phyloP scores from a whole-genome alignment of 2,329 filamentous ascomycete genomes.

The Penicillium sp. region DNA sequence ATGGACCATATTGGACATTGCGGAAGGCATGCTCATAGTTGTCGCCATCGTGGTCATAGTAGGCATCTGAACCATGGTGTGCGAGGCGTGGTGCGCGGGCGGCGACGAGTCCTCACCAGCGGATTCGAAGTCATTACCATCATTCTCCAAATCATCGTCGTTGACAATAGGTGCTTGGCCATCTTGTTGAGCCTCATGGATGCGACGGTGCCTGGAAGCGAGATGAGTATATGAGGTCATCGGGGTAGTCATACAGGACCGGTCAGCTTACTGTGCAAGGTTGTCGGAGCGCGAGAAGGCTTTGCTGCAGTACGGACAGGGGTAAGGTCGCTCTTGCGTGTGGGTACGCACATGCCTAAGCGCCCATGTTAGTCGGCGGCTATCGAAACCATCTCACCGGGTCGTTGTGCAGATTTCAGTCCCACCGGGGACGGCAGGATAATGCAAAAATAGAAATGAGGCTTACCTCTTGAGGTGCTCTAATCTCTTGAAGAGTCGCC shows the following conservation, averaged over 20 bases:
- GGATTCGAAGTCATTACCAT: conserved; percentile 80
- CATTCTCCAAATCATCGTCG: conserved; percentile 85
- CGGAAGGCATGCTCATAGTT: conserved; percentile 37
- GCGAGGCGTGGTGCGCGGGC: conserved; percentile 28
- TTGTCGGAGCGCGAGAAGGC: conserved; percentile 98
- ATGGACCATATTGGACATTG: conserved; percentile 41
- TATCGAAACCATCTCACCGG: conserved; percentile 48
- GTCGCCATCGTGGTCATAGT: conserved; percentile 40
- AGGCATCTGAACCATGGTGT: conserved; percentile 37
- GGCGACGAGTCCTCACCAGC: conserved; percentile 76
- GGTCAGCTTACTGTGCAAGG: conserved; percentile 81
- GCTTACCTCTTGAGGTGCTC: conserved; percentile 98
- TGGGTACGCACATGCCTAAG: conserved; percentile 96
- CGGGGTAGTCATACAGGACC: not conserved
- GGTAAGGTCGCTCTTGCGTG: conserved; percentile 98
- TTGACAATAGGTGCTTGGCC: conserved; percentile 51
- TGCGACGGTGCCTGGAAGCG: conserved; percentile 63
- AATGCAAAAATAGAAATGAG: conserved; percentile 30
- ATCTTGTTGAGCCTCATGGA: conserved; percentile 74
- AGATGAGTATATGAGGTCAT: conserved; percentile 38
- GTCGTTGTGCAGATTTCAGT: conserved; percentile 30
- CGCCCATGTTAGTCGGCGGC: conserved; percentile 54
- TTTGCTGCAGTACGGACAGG: conserved; percentile 97
- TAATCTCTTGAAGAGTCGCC: conserved; percentile 96
- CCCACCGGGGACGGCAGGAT: conserved; percentile 26